Evolutionary conservation across 345 rosid genomes (phyloP).

Genomic region (Reutealis trisperma): DNA sequence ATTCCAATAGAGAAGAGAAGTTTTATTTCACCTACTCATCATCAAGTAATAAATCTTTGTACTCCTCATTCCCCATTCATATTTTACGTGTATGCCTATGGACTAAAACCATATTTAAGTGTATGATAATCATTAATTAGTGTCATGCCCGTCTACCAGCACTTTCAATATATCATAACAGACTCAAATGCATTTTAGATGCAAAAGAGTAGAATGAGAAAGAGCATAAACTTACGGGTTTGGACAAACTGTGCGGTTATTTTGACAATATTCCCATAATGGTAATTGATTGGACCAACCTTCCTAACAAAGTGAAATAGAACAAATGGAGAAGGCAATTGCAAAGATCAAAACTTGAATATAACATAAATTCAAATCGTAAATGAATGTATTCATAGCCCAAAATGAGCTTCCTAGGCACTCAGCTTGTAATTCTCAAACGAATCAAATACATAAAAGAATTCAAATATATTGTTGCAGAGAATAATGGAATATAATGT

Average conservation of each 20-base stretch:
- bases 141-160: too few relatives aligned
- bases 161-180: too few relatives aligned
- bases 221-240: slow-evolving; percentile 50
- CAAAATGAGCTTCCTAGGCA: slow-evolving; percentile 1
- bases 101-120: too few relatives aligned
- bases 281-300: slow-evolving; percentile 59
- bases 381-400: background rate
- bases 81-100: too few relatives aligned
- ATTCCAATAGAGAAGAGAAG: too few relatives aligned
- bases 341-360: background rate
- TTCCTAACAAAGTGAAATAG: slow-evolving; percentile 33
- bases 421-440: background rate
- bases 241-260: slow-evolving; percentile 67
- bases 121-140: too few relatives aligned
- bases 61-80: too few relatives aligned
- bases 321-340: slow-evolving; percentile 8
- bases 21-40: too few relatives aligned
- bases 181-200: too few relatives aligned
- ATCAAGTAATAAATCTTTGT: too few relatives aligned
- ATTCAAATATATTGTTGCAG: background rate
- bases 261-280: slow-evolving; percentile 59
- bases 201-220: background rate
- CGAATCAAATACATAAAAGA: background rate
- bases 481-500: too few relatives aligned
- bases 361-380: background rate